Percentiles rank a stretch among this genome's conserved stretches.
These are phyloP conservation scores for Calonectria hongkongensis DNA, from an alignment of 2,329 filamentous ascomycete species.

Conservation along the genomic window DNA sequence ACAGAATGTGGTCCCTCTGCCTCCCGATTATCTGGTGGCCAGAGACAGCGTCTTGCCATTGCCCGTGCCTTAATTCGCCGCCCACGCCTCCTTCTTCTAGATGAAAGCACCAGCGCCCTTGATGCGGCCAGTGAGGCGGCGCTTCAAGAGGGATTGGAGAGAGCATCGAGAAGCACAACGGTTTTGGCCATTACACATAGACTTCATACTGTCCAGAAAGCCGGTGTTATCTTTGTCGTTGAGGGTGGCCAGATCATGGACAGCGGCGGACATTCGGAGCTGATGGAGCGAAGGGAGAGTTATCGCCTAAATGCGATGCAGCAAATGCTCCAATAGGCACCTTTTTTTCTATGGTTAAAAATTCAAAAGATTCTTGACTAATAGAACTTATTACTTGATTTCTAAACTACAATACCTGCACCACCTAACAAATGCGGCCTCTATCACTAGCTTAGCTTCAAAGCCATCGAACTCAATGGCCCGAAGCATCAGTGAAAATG, in stretches of 20 bases:
- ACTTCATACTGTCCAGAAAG: conserved; percentile 72
- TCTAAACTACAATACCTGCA: no score
- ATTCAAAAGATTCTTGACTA: no score
- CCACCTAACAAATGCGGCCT: no score
- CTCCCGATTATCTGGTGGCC: conserved; percentile 84
- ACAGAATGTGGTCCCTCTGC: conserved; percentile 83
- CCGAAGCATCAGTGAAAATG: no score
- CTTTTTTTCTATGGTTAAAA: no score
- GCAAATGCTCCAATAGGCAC: conserved; percentile 63
- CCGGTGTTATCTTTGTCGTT: conserved; percentile 74
- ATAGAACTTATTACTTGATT: no score
- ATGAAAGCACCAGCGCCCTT: conserved; percentile 87
- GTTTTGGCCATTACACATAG: conserved; percentile 76
- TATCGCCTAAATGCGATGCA: conserved; percentile 72
- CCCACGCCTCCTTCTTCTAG: conserved; percentile 83
- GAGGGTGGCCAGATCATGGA: conserved; percentile 72
- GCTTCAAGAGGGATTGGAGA: conserved; percentile 80
- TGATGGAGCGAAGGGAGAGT: conserved; percentile 70
- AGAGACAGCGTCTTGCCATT: conserved; percentile 86
- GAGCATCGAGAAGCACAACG: conserved; percentile 70
- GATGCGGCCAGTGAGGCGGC: conserved; percentile 81
- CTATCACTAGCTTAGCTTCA: no score
- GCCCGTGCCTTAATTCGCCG: conserved; percentile 83
- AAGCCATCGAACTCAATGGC: no score
- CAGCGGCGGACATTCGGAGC: conserved; percentile 70